phyloP scores from a whole-genome alignment of 805 yeast genomes.

The Starmera caribaea region DNA sequence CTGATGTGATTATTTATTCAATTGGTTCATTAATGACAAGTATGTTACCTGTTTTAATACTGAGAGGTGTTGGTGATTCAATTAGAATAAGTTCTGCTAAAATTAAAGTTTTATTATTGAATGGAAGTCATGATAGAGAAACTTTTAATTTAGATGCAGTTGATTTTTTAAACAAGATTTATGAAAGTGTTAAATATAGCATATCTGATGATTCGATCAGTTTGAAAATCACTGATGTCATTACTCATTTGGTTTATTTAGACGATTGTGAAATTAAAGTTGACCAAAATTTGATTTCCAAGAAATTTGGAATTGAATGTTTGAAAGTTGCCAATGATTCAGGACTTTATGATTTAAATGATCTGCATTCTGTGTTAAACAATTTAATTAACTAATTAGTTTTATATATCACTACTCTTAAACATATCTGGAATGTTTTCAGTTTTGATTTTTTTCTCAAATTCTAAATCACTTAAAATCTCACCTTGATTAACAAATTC shows the following conservation, averaged over 20 bases:
- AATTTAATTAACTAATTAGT: too few species aligned
- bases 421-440: slow-evolving; percentile 30
- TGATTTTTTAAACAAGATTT: slow-evolving; percentile 48
- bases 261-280: slow-evolving; percentile 40
- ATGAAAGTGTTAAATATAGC: slow-evolving; percentile 48
- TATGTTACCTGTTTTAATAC: slow-evolving; percentile 64
- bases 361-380: slow-evolving; percentile 20
- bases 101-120: slow-evolving; percentile 54
- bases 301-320: slow-evolving; percentile 35
- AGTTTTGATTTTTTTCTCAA: slow-evolving; percentile 27
- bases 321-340: slow-evolving; percentile 24
- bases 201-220: slow-evolving; percentile 6
- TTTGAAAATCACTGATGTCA: slow-evolving; percentile 33
- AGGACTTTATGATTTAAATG: slow-evolving; percentile 30
- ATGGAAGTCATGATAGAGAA: slow-evolving; percentile 74
- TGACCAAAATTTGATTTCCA: slow-evolving; percentile 29
- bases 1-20: slow-evolving; percentile 59
- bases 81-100: slow-evolving; percentile 25
- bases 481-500: slow-evolving; percentile 51
- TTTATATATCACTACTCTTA: slow-evolving; percentile 4
- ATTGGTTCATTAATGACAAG: slow-evolving; percentile 90
- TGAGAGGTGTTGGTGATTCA: slow-evolving; percentile 65
- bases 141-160: slow-evolving; percentile 57
- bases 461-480: slow-evolving; percentile 26
- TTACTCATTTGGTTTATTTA: slow-evolving; percentile 58